A percentile compares a stretch with the other conserved stretches of the same genome.
Conservation (phyloP, 768 basidiomycete species). For the Boletus subcaerulescens region DNA sequence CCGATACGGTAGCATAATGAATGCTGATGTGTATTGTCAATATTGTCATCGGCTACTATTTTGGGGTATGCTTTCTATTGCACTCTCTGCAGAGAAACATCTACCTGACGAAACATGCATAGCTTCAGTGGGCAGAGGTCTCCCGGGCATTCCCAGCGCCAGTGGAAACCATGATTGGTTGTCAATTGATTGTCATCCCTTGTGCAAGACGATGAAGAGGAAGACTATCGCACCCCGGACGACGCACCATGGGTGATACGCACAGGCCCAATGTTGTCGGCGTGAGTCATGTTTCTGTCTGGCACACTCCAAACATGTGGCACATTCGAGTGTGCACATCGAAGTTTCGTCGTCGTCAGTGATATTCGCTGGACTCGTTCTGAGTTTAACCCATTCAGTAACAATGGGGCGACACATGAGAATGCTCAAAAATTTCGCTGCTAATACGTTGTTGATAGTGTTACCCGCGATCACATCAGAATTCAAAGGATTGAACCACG, state of each 20-base stretch:
- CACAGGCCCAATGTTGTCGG: no score
- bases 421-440: background rate
- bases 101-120: background rate
- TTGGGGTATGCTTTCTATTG: constrained; percentile 2
- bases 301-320: no score
- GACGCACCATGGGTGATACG: no score
- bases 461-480: constrained; percentile 19
- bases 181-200: constrained; percentile 1
- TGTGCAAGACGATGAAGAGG: background rate
- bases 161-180: background rate
- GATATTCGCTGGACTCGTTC: no score
- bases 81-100: background rate
- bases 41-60: background rate
- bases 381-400: constrained; percentile 8
- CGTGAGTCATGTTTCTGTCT: no score
- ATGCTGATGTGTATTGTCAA: constrained; percentile 3
- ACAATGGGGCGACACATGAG: constrained; percentile 25
- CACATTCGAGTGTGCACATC: no score
- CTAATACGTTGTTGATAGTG: constrained; percentile 1
- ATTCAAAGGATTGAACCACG: constrained; percentile 23
- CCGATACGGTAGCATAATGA: constrained; percentile 14
- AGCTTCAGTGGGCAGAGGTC: constrained; percentile 2
- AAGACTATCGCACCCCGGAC: background rate
- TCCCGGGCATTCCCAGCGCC: constrained; percentile 1
- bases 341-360: no score